Conservation (phyloP, 306 rosid genomes). For the Fragaria ananassa region DNA sequence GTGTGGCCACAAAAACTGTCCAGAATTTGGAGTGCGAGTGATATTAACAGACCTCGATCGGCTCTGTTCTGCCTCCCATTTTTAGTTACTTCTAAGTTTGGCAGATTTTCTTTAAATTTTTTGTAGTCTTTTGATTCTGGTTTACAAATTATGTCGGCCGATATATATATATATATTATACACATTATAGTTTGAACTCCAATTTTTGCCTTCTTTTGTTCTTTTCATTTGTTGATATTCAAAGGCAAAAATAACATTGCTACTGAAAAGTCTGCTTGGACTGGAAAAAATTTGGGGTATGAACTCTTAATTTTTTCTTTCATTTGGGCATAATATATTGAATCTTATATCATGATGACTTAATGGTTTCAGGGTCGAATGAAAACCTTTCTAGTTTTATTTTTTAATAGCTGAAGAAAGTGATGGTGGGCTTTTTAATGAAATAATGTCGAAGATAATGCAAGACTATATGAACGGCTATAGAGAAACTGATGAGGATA, state of each 20-base stretch:
- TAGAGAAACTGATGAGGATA: not conserved
- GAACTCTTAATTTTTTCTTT: not conserved
- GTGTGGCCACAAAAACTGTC: conserved; percentile 4
- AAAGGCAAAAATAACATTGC: not conserved
- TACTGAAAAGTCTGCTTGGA: not conserved
- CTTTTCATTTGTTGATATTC: not conserved
- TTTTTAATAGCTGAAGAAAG: not conserved
- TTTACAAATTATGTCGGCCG: not conserved
- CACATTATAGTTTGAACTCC: not conserved
- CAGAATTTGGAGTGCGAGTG: conserved; percentile 5
- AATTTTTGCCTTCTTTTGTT: not conserved
- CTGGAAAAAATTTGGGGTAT: not conserved
- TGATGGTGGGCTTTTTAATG: not conserved
- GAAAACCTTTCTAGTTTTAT: not conserved
- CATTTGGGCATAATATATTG: not conserved
- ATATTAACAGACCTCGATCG: not conserved
- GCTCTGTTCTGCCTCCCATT: not conserved
- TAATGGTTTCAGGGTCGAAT: not conserved
- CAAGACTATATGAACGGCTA: not conserved
- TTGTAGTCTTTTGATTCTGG: not conserved
- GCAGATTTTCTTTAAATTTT: not conserved
- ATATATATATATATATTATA: not conserved
- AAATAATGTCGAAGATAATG: not conserved
- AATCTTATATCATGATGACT: not conserved
- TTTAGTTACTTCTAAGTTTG: not conserved